Percentiles rank a stretch among this genome's conserved stretches.
These are phyloP conservation scores for Aspergillus udagawae DNA, from an alignment of 2,329 filamentous ascomycete genomes.

Conservation along the genomic window DNA sequence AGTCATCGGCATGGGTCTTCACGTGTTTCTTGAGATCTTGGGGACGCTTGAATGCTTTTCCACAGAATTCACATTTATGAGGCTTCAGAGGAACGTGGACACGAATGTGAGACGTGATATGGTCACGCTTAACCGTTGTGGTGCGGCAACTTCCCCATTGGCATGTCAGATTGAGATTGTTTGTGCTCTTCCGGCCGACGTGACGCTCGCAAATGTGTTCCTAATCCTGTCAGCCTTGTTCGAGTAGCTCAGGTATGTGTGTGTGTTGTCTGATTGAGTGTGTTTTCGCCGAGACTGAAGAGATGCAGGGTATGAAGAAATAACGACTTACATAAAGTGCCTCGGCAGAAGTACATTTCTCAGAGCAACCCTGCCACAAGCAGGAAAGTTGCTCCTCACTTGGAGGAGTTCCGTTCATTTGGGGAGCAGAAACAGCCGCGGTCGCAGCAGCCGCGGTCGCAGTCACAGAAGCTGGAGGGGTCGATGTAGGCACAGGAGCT, in stretches of 20 bases:
- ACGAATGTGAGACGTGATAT: slow-evolving; percentile 98
- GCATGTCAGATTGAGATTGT: slow-evolving; percentile 95
- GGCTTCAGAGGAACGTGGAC: slow-evolving; percentile 99
- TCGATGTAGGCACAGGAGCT: slow-evolving; percentile 21
- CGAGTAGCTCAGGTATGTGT: neutral
- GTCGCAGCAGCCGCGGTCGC: slow-evolving; percentile 35
- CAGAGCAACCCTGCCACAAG: slow-evolving; percentile 61
- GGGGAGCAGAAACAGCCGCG: slow-evolving; percentile 30
- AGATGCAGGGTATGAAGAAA: neutral
- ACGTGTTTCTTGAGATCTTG: slow-evolving; percentile 99
- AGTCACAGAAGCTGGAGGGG: slow-evolving; percentile 28
- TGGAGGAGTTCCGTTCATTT: slow-evolving; percentile 27
- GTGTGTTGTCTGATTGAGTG: neutral
- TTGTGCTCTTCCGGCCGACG: slow-evolving; percentile 97
- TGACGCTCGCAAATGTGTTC: slow-evolving; percentile 98
- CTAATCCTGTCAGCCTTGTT: slow-evolving; percentile 44
- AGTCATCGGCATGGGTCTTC: slow-evolving; percentile 97
- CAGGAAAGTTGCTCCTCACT: slow-evolving; percentile 46
- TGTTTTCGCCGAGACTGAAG: neutral
- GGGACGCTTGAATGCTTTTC: slow-evolving; percentile 97
- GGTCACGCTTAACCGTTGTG: slow-evolving; percentile 96
- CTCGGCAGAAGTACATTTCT: slow-evolving; percentile 56
- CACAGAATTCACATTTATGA: slow-evolving; percentile 98
- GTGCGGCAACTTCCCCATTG: slow-evolving; percentile 96
- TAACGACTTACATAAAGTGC: slow-evolving; percentile 56